Percentiles rank a stretch among this genome's conserved stretches.
phyloP scores from a whole-genome alignment of 148 eudicot species.

The Arbutus unedo region DNA sequence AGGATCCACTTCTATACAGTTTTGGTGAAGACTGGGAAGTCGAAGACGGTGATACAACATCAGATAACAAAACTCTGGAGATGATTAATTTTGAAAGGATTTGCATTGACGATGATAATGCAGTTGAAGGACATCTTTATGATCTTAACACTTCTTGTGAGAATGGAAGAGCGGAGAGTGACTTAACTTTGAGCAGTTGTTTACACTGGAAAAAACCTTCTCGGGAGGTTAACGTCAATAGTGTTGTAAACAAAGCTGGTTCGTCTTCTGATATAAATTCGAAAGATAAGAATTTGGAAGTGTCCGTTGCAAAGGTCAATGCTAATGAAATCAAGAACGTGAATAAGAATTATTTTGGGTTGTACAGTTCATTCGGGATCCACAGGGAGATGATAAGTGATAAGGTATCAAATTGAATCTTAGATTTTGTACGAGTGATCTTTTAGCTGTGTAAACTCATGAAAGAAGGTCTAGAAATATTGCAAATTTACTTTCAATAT shows the following conservation, averaged over 20 bases:
- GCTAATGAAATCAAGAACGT: slow-evolving; percentile 56
- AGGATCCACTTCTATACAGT: slow-evolving; percentile 74
- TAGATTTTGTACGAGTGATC: not conserved
- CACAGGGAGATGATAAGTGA: slow-evolving; percentile 98
- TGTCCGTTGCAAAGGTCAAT: slow-evolving; percentile 37
- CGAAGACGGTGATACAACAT: slow-evolving; percentile 41
- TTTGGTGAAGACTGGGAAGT: slow-evolving; percentile 67
- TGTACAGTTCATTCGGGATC: slow-evolving; percentile 92
- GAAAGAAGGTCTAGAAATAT: not conserved
- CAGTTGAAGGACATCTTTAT: slow-evolving; percentile 22
- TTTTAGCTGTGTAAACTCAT: slow-evolving; percentile 1
- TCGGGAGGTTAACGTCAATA: slow-evolving; percentile 27
- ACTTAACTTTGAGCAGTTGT: slow-evolving; percentile 21
- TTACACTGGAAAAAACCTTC: slow-evolving; percentile 12
- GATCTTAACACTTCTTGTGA: slow-evolving; percentile 16
- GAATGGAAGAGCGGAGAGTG: slow-evolving; percentile 31
- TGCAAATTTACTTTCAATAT: not conserved
- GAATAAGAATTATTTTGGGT: slow-evolving; percentile 76
- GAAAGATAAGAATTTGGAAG: slow-evolving; percentile 18
- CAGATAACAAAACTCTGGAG: slow-evolving; percentile 37
- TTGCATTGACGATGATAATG: slow-evolving; percentile 36
- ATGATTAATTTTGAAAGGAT: slow-evolving; percentile 34
- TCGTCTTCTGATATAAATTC: slow-evolving; percentile 21
- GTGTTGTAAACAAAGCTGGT: slow-evolving; percentile 8
- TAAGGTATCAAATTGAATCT: slow-evolving; percentile 51